Conservation (phyloP, 768 basidiomycete genomes). For the Tulasnella sp. region DNA sequence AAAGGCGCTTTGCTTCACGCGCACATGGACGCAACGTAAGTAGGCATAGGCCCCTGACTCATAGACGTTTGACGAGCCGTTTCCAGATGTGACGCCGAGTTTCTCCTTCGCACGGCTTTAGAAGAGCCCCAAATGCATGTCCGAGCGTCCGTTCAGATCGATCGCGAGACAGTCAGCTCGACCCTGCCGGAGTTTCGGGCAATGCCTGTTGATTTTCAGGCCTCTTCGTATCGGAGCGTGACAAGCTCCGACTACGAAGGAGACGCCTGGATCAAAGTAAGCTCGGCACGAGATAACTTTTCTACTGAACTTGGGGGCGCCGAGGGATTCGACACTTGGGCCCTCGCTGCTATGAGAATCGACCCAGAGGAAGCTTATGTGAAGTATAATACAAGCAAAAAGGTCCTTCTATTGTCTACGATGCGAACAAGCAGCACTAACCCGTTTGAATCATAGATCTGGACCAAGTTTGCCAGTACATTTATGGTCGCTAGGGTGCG, state of each 20-base stretch:
- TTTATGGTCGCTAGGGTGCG: constrained; percentile 51
- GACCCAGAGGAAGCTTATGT: constrained; percentile 67
- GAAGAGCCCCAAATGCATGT: constrained; percentile 61
- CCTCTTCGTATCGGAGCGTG: constrained; percentile 37
- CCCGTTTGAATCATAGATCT: constrained; percentile 50
- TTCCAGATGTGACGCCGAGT: constrained; percentile 41
- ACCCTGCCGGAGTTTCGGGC: constrained; percentile 54
- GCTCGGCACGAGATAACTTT: constrained; percentile 54
- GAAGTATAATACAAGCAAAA: constrained; percentile 65
- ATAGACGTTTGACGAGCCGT: background rate
- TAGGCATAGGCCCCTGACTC: background rate
- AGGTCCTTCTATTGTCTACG: constrained; percentile 43
- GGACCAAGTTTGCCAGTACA: constrained; percentile 64
- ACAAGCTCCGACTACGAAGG: constrained; percentile 47
- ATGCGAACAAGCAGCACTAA: background rate
- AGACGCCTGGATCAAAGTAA: constrained; percentile 54
- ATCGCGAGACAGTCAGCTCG: constrained; percentile 42
- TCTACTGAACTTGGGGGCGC: constrained; percentile 46
- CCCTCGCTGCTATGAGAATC: constrained; percentile 57
- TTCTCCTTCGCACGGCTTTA: constrained; percentile 54
- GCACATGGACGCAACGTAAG: constrained; percentile 58
- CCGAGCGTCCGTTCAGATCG: constrained; percentile 45
- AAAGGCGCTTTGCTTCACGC: constrained; percentile 73
- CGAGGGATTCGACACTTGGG: constrained; percentile 66
- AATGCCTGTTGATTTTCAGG: constrained; percentile 41